A percentile compares a stretch with the other conserved stretches of the same genome.
phyloP scores from a whole-genome alignment of 495 filamentous ascomycete species.

The Xylaria longipes region DNA sequence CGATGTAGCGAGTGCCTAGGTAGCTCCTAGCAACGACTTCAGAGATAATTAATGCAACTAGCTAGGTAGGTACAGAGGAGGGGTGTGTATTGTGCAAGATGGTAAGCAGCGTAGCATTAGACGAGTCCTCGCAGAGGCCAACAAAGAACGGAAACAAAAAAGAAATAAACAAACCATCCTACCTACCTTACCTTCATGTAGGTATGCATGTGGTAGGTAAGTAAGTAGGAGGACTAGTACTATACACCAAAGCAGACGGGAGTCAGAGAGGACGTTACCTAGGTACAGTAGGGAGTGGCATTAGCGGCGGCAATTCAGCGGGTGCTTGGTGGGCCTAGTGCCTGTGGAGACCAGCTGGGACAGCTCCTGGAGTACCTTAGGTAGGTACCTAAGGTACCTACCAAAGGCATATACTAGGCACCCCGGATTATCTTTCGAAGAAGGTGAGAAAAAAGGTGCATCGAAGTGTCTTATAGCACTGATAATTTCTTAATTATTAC shows the following conservation, averaged over 20 bases:
- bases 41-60: background rate
- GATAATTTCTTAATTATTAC: background rate
- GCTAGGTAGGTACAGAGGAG: background rate
- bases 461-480: background rate
- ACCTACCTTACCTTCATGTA: background rate
- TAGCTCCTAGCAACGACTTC: background rate
- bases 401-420: background rate
- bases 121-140: background rate
- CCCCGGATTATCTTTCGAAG: background rate
- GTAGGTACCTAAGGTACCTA: background rate
- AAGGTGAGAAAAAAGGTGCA: background rate
- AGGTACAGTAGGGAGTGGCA: too few species aligned
- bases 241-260: background rate
- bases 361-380: background rate
- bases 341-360: background rate
- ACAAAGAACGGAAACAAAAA: background rate
- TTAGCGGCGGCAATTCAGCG: constrained; percentile 25
- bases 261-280: constrained; percentile 14
- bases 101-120: constrained; percentile 12
- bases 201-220: background rate
- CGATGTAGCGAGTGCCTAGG: background rate
- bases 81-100: constrained; percentile 8
- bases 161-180: too few species aligned
- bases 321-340: constrained; percentile 10
- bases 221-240: background rate